Conservation (phyloP, 208 protist genomes). For the Acanthamoeba triangularis region DNA sequence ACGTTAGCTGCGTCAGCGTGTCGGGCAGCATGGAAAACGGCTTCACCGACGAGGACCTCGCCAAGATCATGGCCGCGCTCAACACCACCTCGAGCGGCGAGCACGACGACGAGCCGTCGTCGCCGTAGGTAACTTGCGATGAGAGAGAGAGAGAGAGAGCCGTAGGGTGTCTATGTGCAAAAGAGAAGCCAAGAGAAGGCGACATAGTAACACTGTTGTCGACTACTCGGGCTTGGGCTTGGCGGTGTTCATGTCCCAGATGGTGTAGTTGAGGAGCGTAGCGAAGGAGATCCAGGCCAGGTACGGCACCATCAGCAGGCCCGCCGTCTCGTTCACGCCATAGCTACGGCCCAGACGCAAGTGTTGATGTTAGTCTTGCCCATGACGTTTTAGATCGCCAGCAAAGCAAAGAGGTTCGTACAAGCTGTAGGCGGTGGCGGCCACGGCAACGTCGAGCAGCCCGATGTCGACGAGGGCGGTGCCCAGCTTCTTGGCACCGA, state of each 20-base stretch:
- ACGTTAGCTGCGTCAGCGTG: not conserved
- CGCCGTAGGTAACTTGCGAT: too few species aligned
- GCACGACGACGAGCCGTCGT: too few species aligned
- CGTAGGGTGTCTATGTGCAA: too few species aligned
- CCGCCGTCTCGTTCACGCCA: conserved; percentile 56
- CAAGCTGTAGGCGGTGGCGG: not conserved
- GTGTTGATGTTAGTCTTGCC: not conserved
- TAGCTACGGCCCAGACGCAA: not conserved
- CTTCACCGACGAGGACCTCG: not conserved
- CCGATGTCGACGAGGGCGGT: conserved; percentile 46
- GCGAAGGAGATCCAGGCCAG: conserved; percentile 59
- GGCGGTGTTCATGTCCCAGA: not conserved
- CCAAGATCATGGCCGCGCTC: conserved; percentile 21
- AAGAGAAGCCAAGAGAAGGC: not conserved
- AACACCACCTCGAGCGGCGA: not conserved
- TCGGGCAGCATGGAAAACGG: conserved; percentile 3
- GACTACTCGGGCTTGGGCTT: not conserved
- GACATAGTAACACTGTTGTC: not conserved
- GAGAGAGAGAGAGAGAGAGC: too few species aligned
- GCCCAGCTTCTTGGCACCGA: conserved; percentile 50
- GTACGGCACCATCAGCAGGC: conserved; percentile 51
- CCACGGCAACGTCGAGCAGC: conserved; percentile 3
- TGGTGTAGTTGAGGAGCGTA: conserved; percentile 29
- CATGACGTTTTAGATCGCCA: not conserved
- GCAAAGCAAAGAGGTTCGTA: not conserved